A percentile compares a stretch with the other conserved stretches of the same genome.
Conservation (phyloP, 441 rosid genomes). For the Populus trichocarpa region DNA sequence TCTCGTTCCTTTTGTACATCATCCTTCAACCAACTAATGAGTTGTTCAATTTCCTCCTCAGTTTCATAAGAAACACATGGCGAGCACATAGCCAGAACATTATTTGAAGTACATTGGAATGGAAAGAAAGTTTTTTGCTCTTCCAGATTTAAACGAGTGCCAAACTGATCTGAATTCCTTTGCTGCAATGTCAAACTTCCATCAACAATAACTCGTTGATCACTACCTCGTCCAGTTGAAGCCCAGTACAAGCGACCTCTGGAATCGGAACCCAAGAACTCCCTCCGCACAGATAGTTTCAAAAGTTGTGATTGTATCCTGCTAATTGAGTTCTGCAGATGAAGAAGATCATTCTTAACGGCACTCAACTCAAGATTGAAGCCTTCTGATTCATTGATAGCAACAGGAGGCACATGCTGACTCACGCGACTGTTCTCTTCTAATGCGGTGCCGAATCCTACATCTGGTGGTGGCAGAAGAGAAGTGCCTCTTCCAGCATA, state of each 20-base stretch:
- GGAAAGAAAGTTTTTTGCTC: slow-evolving; percentile 69
- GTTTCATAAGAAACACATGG: slow-evolving; percentile 71
- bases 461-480: slow-evolving; percentile 23
- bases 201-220: slow-evolving; percentile 68
- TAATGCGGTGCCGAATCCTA: slow-evolving; percentile 30
- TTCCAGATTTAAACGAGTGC: slow-evolving; percentile 26
- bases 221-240: slow-evolving; percentile 50
- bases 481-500: slow-evolving; percentile 25
- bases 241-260: slow-evolving; percentile 85
- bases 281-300: slow-evolving; percentile 68
- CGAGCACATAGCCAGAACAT: slow-evolving; percentile 33
- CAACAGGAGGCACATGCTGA: slow-evolving; percentile 39
- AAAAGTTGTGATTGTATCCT: slow-evolving; percentile 60
- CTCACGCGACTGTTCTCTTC: slow-evolving; percentile 28
- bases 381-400: slow-evolving; percentile 51
- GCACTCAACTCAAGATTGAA: slow-evolving; percentile 52
- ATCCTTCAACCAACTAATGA: slow-evolving; percentile 69
- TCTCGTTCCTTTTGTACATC: slow-evolving; percentile 66
- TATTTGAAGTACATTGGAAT: slow-evolving; percentile 41
- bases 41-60: slow-evolving; percentile 69
- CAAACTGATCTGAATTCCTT: slow-evolving; percentile 26
- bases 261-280: slow-evolving; percentile 89
- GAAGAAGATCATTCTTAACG: slow-evolving; percentile 50
- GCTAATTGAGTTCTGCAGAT: slow-evolving; percentile 59
- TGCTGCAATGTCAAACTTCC: slow-evolving; percentile 58